Evolutionary conservation across 345 rosid species (phyloP).

Genomic region (Gossypium stocksii): DNA sequence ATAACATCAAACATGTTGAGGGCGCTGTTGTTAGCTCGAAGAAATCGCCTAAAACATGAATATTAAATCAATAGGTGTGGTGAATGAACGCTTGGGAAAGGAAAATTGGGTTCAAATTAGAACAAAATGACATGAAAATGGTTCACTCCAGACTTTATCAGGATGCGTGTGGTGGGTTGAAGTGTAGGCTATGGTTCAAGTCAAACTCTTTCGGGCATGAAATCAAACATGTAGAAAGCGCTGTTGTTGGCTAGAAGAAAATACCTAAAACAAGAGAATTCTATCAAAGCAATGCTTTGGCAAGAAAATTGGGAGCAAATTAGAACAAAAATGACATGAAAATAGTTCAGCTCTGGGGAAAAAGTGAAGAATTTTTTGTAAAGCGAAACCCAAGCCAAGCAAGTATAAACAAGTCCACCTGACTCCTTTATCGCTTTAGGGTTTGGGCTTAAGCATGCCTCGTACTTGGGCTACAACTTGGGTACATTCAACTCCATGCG

Average conservation of each 20-base stretch:
- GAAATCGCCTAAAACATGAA: neutral
- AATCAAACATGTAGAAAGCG: constrained; percentile 5
- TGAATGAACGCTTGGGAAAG: neutral
- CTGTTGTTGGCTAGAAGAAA: neutral
- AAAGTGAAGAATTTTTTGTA: neutral
- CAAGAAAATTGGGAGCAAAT: neutral
- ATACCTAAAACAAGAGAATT: neutral
- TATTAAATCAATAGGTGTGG: neutral
- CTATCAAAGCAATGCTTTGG: neutral
- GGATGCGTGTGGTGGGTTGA: neutral
- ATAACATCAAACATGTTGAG: constrained; percentile 6
- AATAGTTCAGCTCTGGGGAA: neutral
- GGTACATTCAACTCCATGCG: too few relatives aligned
- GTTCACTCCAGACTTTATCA: neutral
- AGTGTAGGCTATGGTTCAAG: neutral
- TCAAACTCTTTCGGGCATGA: neutral
- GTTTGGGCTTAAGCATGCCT: neutral
- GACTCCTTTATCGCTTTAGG: neutral
- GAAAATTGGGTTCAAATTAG: neutral
- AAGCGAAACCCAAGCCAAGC: neutral
- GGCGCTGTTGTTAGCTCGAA: neutral
- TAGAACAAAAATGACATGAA: neutral
- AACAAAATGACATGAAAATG: neutral
- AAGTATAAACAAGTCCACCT: neutral
- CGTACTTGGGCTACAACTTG: neutral